Evolutionary conservation across 2,329 filamentous ascomycete genomes (phyloP).

Genomic region (Intubia oerlemansii): DNA sequence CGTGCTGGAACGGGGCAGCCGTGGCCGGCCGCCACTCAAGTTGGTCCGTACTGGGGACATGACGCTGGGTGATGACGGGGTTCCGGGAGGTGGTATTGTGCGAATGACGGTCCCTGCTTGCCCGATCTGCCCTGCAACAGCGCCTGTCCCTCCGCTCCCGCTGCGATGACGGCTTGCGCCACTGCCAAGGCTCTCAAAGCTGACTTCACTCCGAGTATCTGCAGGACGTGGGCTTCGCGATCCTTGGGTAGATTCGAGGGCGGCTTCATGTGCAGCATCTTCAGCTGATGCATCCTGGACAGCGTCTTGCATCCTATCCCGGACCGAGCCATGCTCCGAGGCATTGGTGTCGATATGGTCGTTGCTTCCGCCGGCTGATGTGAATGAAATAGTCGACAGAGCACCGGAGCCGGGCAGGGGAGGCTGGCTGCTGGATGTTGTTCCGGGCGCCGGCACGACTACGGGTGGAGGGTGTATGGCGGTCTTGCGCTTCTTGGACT

Average conservation of each 20-base stretch:
- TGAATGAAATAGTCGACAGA: constrained; percentile 9
- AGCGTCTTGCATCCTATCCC: constrained; percentile 3
- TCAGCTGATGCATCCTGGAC: no score
- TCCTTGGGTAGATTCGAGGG: no score
- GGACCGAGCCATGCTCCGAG: constrained; percentile 17
- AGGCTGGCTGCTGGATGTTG: not conserved
- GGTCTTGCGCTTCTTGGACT: constrained; percentile 38
- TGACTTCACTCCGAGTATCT: constrained; percentile 45
- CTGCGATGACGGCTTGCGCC: constrained; percentile 23
- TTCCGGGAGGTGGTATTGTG: no score
- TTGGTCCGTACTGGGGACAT: no score
- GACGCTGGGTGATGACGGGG: no score
- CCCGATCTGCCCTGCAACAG: no score
- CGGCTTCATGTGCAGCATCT: not conserved
- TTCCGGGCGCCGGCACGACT: constrained; percentile 19
- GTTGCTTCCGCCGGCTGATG: constrained; percentile 3
- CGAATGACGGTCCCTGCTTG: no score
- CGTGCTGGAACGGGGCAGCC: no score
- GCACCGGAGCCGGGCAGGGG: not conserved
- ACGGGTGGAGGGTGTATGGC: no score
- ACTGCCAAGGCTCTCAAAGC: constrained; percentile 47
- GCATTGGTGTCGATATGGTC: constrained; percentile 14
- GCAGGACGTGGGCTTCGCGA: constrained; percentile 21
- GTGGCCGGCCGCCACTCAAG: no score
- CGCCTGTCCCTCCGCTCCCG: constrained; percentile 1